Evolutionary conservation across 768 basidiomycete genomes (phyloP), one percentile per base, ranked within the genome.

Genomic region (Termitomyces titanicus): DNA sequence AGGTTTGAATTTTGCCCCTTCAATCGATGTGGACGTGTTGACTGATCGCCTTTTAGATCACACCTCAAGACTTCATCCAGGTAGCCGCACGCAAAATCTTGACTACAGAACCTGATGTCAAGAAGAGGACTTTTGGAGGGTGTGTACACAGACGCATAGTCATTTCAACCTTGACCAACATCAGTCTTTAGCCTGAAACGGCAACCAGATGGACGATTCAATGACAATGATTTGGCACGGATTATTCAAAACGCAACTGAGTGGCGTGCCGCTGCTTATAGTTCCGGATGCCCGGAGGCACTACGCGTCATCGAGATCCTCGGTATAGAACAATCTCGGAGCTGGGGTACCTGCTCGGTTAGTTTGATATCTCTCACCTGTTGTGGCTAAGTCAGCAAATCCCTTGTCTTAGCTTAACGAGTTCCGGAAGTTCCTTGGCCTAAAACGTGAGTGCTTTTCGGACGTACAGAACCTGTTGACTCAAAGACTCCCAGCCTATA

Each of bases 331-430:
- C 84, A 86, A 64, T 78, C 80, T 29, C 74, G 89, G 57, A 72
- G 63, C 18, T 91, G 88, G 88, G 85, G 84, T 18, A 74, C 75
- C n/a, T 91, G 88, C 65, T 86, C 85, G 15, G 88, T 83, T 61
- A 59, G 83, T 66, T 51, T 15, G 34, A 10, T 51, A 49, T 29
- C 50, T 48, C 7, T n/a, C 3, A 47, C 47, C 46, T 22, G 0
- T 17, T 39, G 42, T 31, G 43, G 44, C 40, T 60, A n/a, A n/a
- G n/a, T n/a, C 20, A 49, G 59, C 35, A 34, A 55, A 27, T 46
- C 22, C 37, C 9, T 33, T 45, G 0, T 5, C 34, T 46, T 59
- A 82, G 81, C 68, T 88, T 66, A 88, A 88, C 63, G 86, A 89
- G 63, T 89, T 89, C 68, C 76, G 86, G 51, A 75, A 79, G 55